Base-by-base conservation (phyloP, 495 filamentous ascomycete genomes). In the Xylaria sp. region DNA sequence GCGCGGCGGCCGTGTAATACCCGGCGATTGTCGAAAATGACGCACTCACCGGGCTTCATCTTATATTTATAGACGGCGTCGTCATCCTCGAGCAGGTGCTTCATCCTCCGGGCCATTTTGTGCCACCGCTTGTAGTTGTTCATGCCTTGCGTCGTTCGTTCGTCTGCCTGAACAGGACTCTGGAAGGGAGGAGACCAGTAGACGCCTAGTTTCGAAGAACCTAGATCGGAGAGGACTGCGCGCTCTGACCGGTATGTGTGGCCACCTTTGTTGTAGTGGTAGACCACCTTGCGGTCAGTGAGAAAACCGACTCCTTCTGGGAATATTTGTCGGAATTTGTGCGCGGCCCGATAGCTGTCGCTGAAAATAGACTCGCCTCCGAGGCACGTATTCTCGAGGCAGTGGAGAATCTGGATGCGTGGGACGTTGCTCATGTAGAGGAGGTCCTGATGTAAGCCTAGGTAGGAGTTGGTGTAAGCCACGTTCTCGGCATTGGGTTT, bases 361-460 rank as follows among this genome's bases (percentile, higher is more conserved):
- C 86, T 86, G 77, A 97, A 98, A 41, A 96, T 78, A 0, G 93
- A 97, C 73, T 93, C 89, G 64, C 95, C 95, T 0, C 95, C 93
- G 0, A 87, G 82, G 74, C 88, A 88, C 1, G 87, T 88, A 76
- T 94, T 94, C 71, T 90, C 83, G 26, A 97, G 79, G 73, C 94
- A 97, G 78, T 97, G 95, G 6, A 98, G 86, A 21, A 97, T 82
- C 81, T 98, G 95, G 68, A 93, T 85, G 24, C 89, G 88, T 0
- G 95, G 95, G 11, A 93, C 88, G 31, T 92, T 87, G 17, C 85
- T 82, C 84, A 95, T 91, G 83, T 98, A 98, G 77, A 97, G 85
- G 35, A 97, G 87, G 75, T 98, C 95, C 91, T 97, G 95, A 80
- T 98, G 95, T 46, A 96, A 88, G 21, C 91, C 92, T 1, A 97